Evolutionary conservation across 2,329 filamentous ascomycete species (phyloP).

Genomic region (Aspergillus aculeatinus): DNA sequence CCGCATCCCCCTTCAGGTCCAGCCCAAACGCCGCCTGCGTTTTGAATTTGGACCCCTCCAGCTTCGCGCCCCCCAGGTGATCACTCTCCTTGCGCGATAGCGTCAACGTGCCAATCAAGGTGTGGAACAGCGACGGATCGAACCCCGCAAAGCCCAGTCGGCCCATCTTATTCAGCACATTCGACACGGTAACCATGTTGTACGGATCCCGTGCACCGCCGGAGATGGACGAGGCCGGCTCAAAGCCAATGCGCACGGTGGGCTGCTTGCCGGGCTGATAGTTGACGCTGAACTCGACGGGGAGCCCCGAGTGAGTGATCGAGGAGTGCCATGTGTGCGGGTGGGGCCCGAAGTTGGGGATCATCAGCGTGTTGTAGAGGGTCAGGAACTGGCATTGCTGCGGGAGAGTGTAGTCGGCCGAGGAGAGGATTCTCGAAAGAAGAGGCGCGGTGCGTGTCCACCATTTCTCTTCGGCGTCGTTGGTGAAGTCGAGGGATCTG

Average conservation of each 20-base stretch:
- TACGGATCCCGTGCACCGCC: slow-evolving; percentile 6
- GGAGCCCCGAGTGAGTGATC: slow-evolving; percentile 19
- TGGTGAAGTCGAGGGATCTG: too few relatives aligned
- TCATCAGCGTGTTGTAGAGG: slow-evolving; percentile 7
- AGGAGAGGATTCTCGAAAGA: neutral
- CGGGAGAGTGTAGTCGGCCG: neutral
- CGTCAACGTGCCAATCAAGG: neutral
- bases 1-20: slow-evolving; percentile 9
- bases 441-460: neutral
- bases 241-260: slow-evolving; percentile 15
- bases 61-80: neutral
- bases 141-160: neutral
- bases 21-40: slow-evolving; percentile 20
- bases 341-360: slow-evolving; percentile 18
- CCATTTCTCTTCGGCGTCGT: neutral
- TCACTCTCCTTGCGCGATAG: neutral
- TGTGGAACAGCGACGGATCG: neutral
- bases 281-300: slow-evolving; percentile 23
- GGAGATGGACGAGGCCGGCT: slow-evolving; percentile 6
- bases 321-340: slow-evolving; percentile 12
- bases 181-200: neutral
- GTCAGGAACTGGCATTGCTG: neutral
- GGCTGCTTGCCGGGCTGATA: slow-evolving; percentile 13
- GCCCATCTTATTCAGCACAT: neutral
- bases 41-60: neutral